Percentiles rank a stretch among this genome's conserved stretches.
These are phyloP conservation scores for Emergomyces africanus DNA, from an alignment of 2,329 filamentous ascomycete species.

Conservation along the genomic window DNA sequence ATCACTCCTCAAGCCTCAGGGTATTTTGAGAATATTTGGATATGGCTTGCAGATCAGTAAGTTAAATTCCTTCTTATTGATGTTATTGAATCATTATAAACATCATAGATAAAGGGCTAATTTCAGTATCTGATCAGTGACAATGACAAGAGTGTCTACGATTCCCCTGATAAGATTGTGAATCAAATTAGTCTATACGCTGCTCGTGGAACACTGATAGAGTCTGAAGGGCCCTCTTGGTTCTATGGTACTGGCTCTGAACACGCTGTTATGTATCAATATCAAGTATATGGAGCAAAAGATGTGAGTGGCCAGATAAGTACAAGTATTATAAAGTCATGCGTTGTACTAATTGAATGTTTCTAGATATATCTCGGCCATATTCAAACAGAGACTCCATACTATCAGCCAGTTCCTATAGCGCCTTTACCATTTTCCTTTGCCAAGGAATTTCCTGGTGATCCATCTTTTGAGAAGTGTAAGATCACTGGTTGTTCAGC, in stretches of 20 bases:
- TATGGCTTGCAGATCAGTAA: constrained; percentile 12
- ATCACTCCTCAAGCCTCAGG: constrained; percentile 41
- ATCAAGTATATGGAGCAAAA: constrained; percentile 47
- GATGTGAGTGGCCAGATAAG: constrained; percentile 23
- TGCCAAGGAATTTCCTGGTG: constrained; percentile 28
- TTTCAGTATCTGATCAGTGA: not conserved
- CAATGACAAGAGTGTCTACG: not conserved
- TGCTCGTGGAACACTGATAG: constrained; percentile 5
- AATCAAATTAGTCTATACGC: constrained; percentile 6
- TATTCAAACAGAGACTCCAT: constrained; percentile 58
- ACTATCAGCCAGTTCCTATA: constrained; percentile 54
- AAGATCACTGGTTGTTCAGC: constrained; percentile 18
- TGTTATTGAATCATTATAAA: not conserved
- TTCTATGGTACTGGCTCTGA: constrained; percentile 53
- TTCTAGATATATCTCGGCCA: constrained; percentile 36
- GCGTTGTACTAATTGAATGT: constrained; percentile 30
- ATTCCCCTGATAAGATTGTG: not conserved
- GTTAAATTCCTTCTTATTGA: not conserved
- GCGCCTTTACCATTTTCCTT: constrained; percentile 45
- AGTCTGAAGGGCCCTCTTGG: constrained; percentile 36
- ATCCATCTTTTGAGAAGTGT: constrained; percentile 41
- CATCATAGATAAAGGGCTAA: not conserved
- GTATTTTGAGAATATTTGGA: constrained; percentile 19
- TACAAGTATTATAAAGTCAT: not conserved
- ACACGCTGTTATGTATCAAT: constrained; percentile 58